These are phyloP conservation scores for Cystobasidium pallidum DNA, from an alignment of 1,284 basidiomycete genomes.

Conservation along the genomic window DNA sequence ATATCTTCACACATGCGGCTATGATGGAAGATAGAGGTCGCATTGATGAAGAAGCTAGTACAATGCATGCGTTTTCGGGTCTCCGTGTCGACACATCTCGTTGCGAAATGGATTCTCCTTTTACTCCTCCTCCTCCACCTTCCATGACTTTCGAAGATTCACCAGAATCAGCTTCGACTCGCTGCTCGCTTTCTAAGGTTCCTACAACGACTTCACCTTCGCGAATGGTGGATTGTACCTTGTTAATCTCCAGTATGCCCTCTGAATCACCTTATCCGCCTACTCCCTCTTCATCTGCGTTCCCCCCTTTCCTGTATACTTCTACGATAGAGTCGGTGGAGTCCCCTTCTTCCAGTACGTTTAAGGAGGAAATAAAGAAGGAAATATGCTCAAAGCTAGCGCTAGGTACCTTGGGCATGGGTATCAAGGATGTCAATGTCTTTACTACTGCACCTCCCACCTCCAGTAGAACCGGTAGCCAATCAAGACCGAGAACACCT, in stretches of 20 bases:
- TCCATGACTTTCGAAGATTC: not conserved
- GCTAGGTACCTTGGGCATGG: constrained; percentile 16
- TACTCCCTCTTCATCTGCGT: constrained; percentile 22
- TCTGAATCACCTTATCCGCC: constrained; percentile 28
- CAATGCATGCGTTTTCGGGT: not conserved
- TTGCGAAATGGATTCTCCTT: not conserved
- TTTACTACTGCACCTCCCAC: constrained; percentile 8
- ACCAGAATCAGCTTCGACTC: not conserved
- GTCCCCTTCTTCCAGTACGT: constrained; percentile 9
- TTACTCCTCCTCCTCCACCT: not conserved
- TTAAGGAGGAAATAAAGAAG: constrained; percentile 23
- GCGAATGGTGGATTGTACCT: constrained; percentile 5
- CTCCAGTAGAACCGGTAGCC: not conserved
- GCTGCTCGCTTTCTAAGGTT: not conserved
- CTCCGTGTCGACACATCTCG: not conserved
- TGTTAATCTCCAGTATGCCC: constrained; percentile 22
- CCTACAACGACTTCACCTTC: not conserved
- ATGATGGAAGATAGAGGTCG: constrained; percentile 13
- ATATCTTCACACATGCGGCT: constrained; percentile 36
- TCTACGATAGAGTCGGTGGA: not conserved
- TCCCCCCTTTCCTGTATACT: constrained; percentile 14
- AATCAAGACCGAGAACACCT: not conserved
- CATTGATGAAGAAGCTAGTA: not conserved
- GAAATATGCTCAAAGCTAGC: constrained; percentile 16
- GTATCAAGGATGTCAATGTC: constrained; percentile 22